These are phyloP conservation scores for Nymphaea thermarum DNA, from an alignment of 164 flowering plant species.

Conservation along the genomic window DNA sequence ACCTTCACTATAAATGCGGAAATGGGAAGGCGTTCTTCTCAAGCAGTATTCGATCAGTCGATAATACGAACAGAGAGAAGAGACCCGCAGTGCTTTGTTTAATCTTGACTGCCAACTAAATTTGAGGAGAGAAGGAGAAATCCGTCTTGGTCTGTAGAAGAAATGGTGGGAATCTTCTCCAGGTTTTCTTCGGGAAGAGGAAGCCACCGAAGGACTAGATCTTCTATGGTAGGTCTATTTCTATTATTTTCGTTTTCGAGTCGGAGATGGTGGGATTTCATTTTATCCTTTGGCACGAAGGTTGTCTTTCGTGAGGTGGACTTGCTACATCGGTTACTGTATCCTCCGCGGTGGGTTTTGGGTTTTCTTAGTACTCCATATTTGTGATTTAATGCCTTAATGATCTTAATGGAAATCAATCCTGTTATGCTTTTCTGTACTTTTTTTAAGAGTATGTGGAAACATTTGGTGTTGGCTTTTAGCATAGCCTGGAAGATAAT, in stretches of 20 bases:
- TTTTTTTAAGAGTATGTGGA: background rate
- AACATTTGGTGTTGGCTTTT: background rate
- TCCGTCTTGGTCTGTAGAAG: background rate
- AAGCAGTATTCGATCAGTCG: too few relatives aligned
- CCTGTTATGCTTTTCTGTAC: background rate
- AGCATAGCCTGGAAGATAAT: too few relatives aligned
- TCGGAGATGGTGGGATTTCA: too few relatives aligned
- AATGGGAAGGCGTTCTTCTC: conserved; percentile 1
- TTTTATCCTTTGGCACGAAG: background rate
- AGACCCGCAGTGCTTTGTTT: background rate
- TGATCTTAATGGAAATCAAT: background rate
- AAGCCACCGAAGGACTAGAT: background rate
- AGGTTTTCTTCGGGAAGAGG: background rate
- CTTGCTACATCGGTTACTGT: background rate
- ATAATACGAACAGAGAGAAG: background rate
- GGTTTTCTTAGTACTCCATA: background rate
- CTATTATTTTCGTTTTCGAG: too few relatives aligned
- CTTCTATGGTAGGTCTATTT: background rate
- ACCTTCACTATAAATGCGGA: conserved; percentile 1
- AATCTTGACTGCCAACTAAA: background rate
- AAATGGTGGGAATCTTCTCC: background rate
- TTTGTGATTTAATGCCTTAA: background rate
- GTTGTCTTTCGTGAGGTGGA: background rate
- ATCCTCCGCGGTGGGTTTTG: too few relatives aligned
- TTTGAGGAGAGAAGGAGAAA: background rate